Conservation (phyloP, 2,329 filamentous ascomycete species). For the Aspergillus brunneoviolaceus region DNA sequence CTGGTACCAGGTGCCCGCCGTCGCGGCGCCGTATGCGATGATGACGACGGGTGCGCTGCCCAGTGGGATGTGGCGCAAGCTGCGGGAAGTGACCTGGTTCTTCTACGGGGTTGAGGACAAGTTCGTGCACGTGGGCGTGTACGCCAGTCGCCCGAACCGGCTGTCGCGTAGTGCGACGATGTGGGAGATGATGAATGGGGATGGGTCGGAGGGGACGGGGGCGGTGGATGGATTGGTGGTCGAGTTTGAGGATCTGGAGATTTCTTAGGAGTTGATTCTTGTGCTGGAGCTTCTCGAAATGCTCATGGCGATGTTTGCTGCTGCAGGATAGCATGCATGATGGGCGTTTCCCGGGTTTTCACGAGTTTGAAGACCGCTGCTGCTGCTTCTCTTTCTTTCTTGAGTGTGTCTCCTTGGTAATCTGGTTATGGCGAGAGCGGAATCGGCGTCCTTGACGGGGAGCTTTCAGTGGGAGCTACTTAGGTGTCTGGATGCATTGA, state of each 20-base stretch:
- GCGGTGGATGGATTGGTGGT: slow-evolving; percentile 44
- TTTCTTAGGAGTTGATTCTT: slow-evolving; percentile 35
- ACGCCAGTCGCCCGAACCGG: slow-evolving; percentile 57
- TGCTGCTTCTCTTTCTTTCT: too few species aligned
- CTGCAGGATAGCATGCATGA: too few species aligned
- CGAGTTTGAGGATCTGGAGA: slow-evolving; percentile 54
- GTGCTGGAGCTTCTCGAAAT: not conserved
- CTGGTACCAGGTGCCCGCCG: slow-evolving; percentile 53
- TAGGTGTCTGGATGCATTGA: too few species aligned
- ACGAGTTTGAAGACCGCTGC: too few species aligned
- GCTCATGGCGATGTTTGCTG: not conserved
- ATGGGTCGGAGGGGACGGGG: slow-evolving; percentile 24
- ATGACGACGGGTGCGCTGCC: slow-evolving; percentile 39
- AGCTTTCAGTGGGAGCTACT: too few species aligned
- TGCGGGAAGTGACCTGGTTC: slow-evolving; percentile 62
- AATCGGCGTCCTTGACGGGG: too few species aligned
- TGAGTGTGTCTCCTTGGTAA: too few species aligned
- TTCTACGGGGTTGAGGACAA: slow-evolving; percentile 62
- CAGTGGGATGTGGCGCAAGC: slow-evolving; percentile 54
- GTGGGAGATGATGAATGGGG: slow-evolving; percentile 41
- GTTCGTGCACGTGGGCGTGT: slow-evolving; percentile 58
- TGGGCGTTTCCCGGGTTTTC: too few species aligned
- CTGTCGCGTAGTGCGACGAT: slow-evolving; percentile 41
- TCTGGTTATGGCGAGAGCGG: too few species aligned
- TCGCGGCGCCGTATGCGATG: slow-evolving; percentile 29